Evolutionary conservation across 2,329 filamentous ascomycete genomes (phyloP), one percentile per base, ranked within the genome.

Genomic region (Orbilia blumenaviensis): DNA sequence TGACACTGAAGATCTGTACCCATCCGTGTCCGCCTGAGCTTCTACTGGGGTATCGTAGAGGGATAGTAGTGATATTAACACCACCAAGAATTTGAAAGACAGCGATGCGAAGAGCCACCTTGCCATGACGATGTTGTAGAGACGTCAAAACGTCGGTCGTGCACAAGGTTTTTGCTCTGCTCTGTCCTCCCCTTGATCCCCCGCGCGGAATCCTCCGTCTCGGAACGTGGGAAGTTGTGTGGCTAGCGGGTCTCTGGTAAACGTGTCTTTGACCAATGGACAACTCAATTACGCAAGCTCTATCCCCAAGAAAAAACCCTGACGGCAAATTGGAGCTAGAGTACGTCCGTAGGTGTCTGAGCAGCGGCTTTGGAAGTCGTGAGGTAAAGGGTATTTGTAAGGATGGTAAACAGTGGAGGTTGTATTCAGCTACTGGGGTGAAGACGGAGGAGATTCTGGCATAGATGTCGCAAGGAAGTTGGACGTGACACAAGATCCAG

Each of bases 1-100:
- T 54, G 52, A 76, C 72, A 76, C 72, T 10, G 58, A 41, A 7
- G 72, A 76, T 27, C 60, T 46, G n/a, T 60, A 76, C 27, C 72
- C 72, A 23, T 76, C 72, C 23, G 56, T 68, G 21, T 76, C 72
- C 9, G 64, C 25, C 58, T 76, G 72, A 10, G 72, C 72, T 21
- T 64, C 58, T 2, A 69, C 72, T 3, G 48, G 29, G 3, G n/a
- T 18, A 44, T 76, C 64, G 34, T 61, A 60, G 34, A 50, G 34
- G 46, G 56, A 60, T 12, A 76, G 32, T 5, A 76, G 21, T n/a
- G 64, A 76, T 48, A 66, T 21, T 8, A 76, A 27, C 41, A 76
- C 29, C 41, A 68, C 29, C 23, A 61, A 18, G n/a, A 69, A 50
- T 16, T 34, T 64, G 42, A 56, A 69, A 5, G 72, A 23, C 38